These are phyloP conservation scores for Ceratocystis eucalypticola DNA, from an alignment of 2,329 filamentous ascomycete species.

Conservation along the genomic window DNA sequence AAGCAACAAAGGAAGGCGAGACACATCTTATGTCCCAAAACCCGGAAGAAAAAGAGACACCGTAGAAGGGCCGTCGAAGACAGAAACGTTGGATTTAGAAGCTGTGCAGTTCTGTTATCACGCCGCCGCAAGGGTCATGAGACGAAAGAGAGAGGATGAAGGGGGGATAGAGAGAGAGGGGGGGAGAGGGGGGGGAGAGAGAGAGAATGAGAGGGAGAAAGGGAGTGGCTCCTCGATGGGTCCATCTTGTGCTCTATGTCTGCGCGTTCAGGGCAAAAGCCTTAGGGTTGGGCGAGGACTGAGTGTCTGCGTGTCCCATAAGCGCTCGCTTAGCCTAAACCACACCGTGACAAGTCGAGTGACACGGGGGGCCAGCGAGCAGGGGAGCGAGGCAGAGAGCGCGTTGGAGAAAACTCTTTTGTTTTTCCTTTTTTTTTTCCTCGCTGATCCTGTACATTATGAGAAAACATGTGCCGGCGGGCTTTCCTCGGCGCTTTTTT, in stretches of 20 bases:
- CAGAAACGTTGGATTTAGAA: not conserved
- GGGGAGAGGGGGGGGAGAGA: too few species aligned
- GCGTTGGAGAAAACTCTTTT: not conserved
- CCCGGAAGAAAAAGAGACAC: not conserved
- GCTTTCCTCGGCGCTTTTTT: slow-evolving; percentile 1
- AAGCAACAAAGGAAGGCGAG: not conserved
- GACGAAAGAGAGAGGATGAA: not conserved
- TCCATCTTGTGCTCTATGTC: not conserved
- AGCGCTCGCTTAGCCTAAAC: not conserved
- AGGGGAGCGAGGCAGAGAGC: not conserved
- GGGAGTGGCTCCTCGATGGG: not conserved
- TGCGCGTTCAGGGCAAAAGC: not conserved
- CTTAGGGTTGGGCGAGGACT: not conserved
- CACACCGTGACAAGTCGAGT: not conserved
- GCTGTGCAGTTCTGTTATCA: not conserved
- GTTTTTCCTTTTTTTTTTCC: not conserved
- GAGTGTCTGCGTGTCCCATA: not conserved
- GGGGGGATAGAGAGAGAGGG: too few species aligned
- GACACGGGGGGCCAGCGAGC: not conserved
- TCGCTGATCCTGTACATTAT: too few species aligned
- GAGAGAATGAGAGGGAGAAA: not conserved
- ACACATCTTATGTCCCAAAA: not conserved
- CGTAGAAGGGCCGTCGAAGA: slow-evolving; percentile 2
- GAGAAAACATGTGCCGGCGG: not conserved
- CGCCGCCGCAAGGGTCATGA: not conserved